phyloP scores from a whole-genome alignment of 345 rosid species.

The Heritiera fomes region DNA sequence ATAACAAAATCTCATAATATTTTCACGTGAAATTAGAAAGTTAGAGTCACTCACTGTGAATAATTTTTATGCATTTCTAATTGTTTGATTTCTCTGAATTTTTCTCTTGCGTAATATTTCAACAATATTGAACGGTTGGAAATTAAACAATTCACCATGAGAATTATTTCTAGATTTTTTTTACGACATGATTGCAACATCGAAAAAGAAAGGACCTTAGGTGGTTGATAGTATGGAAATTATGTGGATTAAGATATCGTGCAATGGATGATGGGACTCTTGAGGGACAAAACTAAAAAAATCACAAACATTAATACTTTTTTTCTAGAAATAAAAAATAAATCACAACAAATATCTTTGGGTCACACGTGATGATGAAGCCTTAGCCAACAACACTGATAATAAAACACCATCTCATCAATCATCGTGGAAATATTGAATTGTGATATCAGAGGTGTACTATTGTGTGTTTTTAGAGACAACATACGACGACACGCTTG shows the following conservation, averaged over 20 bases:
- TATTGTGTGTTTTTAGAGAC: background rate
- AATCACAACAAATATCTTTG: too few relatives aligned
- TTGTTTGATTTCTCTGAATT: too few relatives aligned
- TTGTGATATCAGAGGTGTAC: slow-evolving; percentile 3
- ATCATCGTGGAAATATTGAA: slow-evolving; percentile 26
- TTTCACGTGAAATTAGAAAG: too few relatives aligned
- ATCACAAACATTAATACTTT: background rate
- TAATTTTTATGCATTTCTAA: too few relatives aligned
- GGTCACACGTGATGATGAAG: background rate
- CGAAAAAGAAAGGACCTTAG: background rate
- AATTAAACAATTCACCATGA: too few relatives aligned
- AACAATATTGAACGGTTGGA: too few relatives aligned
- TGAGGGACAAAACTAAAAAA: background rate
- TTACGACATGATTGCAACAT: too few relatives aligned
- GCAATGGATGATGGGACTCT: background rate
- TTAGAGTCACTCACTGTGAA: too few relatives aligned
- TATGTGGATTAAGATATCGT: background rate
- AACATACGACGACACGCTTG: background rate
- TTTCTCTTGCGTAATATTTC: too few relatives aligned
- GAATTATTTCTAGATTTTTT: too few relatives aligned
- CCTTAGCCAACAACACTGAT: slow-evolving; percentile 3
- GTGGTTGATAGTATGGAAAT: background rate
- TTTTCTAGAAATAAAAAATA: too few relatives aligned
- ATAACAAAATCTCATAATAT: too few relatives aligned
- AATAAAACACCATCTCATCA: slow-evolving; percentile 25